Conservation (phyloP, 2,329 filamentous ascomycete genomes). For the Meredithiella fracta region DNA sequence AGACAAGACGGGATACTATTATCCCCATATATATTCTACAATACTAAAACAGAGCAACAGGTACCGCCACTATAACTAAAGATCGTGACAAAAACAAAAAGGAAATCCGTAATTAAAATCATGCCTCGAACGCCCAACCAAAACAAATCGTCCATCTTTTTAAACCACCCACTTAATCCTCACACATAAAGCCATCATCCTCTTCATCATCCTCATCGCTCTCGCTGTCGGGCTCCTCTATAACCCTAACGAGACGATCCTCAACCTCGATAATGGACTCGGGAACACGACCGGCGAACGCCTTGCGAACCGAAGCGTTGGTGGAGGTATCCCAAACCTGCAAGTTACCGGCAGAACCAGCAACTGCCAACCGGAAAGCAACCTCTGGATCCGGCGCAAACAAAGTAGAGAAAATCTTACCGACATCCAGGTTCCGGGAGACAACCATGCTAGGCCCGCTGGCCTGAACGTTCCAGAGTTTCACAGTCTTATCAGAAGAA, state of each 20-base stretch:
- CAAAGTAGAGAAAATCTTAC: conserved; percentile 78
- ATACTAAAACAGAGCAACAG: too few relatives aligned
- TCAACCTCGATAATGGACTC: conserved; percentile 46
- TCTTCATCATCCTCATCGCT: conserved; percentile 44
- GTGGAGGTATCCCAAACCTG: conserved; percentile 96
- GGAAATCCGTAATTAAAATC: conserved; percentile 5
- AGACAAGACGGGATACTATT: not conserved
- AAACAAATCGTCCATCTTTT: not conserved
- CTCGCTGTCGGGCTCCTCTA: conserved; percentile 49
- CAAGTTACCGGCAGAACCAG: conserved; percentile 81
- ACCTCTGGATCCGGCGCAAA: conserved; percentile 87
- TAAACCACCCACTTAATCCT: conserved; percentile 26
- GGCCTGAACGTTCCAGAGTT: conserved; percentile 82
- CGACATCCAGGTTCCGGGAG: conserved; percentile 78
- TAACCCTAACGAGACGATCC: conserved; percentile 64
- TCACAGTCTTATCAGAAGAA: conserved; percentile 86
- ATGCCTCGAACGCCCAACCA: not conserved
- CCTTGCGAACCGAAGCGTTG: conserved; percentile 68
- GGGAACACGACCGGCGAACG: conserved; percentile 53
- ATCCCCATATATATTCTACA: too few relatives aligned
- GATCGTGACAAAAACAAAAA: not conserved
- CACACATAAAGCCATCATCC: conserved; percentile 37
- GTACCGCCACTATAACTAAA: not conserved
- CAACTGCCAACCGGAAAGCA: conserved; percentile 80
- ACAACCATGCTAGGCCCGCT: conserved; percentile 80